Base-by-base conservation (phyloP, 2,329 filamentous ascomycete genomes). In the Xylaria digitata region DNA sequence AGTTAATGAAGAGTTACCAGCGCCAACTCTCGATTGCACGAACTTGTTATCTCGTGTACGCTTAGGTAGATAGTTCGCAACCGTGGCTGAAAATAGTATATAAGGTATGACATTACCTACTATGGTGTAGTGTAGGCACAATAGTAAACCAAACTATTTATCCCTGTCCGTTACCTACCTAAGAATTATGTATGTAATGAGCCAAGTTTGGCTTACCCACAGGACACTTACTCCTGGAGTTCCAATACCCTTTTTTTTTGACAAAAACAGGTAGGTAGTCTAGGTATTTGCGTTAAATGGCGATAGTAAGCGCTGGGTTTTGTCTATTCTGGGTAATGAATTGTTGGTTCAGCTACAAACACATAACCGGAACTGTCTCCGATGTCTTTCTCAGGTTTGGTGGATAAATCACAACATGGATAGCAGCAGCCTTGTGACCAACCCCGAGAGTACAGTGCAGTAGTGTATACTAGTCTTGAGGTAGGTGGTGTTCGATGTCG, bases 371-470 rank as follows among this genome's bases (percentile, higher is more conserved):
- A 40, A 54, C n/a, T 42, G 50, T 55, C 15, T 55, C 59, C 53
- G 43, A 19, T 40, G 13, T 53, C n/a, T 43, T 43, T 59, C 40
- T 40, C 37, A 58, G 40, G 46, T 26, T 42, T 49, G 40, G 55
- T 54, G 55, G 55, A 48, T 54, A 49, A 65, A 43, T 53, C 46
- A 9, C 30, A n/a, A 15, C 30, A 55, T 53, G 50, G 50, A 43
- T 40, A 40, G 21, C 46, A 57, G 21, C 57, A 66, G 63, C 63
- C 63, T 62, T 62, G 58, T 48, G 58, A 61, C 58, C 57, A 21
- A 45, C 21, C 48, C 59, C 40, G 3, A 23, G 48, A 37, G 63
- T 50, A 46, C 52, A 50, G n/a, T 34, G 45, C 17, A 43, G 48
- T 50, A 56, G 23, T 43, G 52, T 7, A 17, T 13, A 53, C 53